Conservation (phyloP, 345 rosid genomes). For the Populus alba region DNA sequence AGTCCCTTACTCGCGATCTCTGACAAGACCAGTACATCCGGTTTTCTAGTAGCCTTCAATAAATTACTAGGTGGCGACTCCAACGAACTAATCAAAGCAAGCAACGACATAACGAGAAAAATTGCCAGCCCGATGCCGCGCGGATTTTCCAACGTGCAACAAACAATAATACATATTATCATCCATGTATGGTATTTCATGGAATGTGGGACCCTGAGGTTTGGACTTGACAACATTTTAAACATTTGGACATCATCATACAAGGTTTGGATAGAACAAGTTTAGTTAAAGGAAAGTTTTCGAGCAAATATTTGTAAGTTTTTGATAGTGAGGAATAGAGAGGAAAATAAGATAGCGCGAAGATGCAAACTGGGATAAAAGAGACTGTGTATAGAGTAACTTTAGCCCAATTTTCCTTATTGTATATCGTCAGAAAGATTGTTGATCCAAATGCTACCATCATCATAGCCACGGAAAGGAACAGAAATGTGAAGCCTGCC, state of each 20-base stretch:
- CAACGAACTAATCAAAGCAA: too few relatives aligned
- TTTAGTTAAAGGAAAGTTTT: neutral
- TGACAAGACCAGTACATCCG: too few relatives aligned
- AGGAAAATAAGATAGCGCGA: neutral
- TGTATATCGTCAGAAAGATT: slow-evolving; percentile 4
- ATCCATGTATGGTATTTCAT: neutral
- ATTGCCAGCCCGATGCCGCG: too few relatives aligned
- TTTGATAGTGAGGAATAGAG: neutral
- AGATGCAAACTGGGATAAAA: neutral
- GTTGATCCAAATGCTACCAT: slow-evolving; percentile 13
- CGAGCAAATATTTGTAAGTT: neutral
- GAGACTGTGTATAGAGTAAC: neutral
- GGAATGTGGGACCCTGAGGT: neutral
- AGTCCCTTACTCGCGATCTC: too few relatives aligned
- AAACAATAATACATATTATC: too few relatives aligned
- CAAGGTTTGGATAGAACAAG: neutral
- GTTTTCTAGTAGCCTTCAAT: too few relatives aligned
- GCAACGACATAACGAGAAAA: too few relatives aligned
- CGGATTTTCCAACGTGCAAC: too few relatives aligned
- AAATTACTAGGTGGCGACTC: too few relatives aligned
- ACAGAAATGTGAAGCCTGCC: slow-evolving; percentile 6
- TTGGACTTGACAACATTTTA: neutral
- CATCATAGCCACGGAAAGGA: slow-evolving; percentile 7
- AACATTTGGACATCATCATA: neutral
- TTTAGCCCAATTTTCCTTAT: slow-evolving; percentile 11